Evolutionary conservation across 257 asterid species (phyloP), one percentile per base, ranked within the genome.

Genomic region (Solanum chiquidenum): DNA sequence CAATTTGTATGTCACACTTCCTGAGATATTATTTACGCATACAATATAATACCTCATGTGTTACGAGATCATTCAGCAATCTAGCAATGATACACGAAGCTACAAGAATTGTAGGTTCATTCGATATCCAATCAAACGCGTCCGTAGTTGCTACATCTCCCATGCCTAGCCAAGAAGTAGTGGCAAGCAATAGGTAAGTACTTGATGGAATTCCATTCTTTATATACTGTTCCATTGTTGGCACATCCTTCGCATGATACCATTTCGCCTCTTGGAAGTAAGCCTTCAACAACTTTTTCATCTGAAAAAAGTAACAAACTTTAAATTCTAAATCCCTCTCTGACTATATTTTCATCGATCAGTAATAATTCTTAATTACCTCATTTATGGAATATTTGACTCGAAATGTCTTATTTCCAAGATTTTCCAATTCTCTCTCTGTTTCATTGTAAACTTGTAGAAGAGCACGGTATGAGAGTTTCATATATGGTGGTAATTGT

Each of bases 11-110:
- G 34, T 5, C 11, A 8, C 42, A 38, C 10, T 38, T 38, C 7
- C 35, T 74, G 83, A 74, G 55, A 6, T 75, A 75, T 23, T 75
- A 74, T 74, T 74, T 37, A 9, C 31, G 4, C 6, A 3, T 37
- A 37, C 33, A 21, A 23, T 10, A 34, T 49, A 49, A 14, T 40
- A 40, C 60, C 83, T 76, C 83, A 38, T 76, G 83, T 12, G 83
- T 40, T 40, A 79, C 90, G 46, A 88, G 90, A 52, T 92, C 92
- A 62, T 92, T 91, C 74, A 60, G 79, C 71, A 92, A 52, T 86
- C 94, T 89, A 7, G 58, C 31, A 82, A 91, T 89, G 13, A 77
- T 9, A 20, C 89, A 27, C 3, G 92, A 31, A 34, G 92, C 88
- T 2, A 73, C 58, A 9, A 90, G 85, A 7, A 89, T 80, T 3